Evolutionary conservation across 164 flowering plant genomes (phyloP), one percentile per base, ranked within the genome.

Genomic region (Cinnamomum micranthum): DNA sequence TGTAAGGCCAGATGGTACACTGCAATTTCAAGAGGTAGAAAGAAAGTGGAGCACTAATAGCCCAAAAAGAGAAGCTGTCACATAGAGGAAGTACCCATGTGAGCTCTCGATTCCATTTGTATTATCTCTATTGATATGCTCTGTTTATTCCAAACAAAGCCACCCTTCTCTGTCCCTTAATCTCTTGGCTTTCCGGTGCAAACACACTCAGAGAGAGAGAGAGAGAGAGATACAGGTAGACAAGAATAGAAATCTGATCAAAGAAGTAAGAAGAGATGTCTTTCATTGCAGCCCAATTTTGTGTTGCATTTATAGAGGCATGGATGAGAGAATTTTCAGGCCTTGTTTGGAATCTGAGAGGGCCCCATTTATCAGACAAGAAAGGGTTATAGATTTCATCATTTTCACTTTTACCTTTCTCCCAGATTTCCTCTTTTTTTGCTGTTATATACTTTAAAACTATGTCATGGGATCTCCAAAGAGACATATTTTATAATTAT

Each of bases 61-160:
- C 69, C 74, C 75, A 71, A 78, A 76, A 76, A 62, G 75, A 71
- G 81, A 78, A 78, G 79, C 70, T 76, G 81, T 81, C 79, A 81
- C 77, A 67, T 59, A 73, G 73, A 78, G 78, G 71, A 76, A 74
- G 77, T 69, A 73, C 77, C 81, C 83, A 76, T 76, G 81, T 81
- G 81, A 81, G 71, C 81, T 77, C 79, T 77, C 78, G 23, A 12
- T 51, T 68, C 41, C 74, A 69, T 72, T 73, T 7, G 47, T 41
- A 41, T 41, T 41, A 7, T 22, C 79, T 76, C 79, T 78, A 75
- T 64, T 78, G 79, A 76, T 76, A 70, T 78, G 73, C 77, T 78
- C 70, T 73, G 77, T 69, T 78, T 76, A 75, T 81, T 76, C 79
- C 77, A 74, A 73, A 70, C 79, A 78, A 63, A 69, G 67, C 68